phyloP scores from a whole-genome alignment of 768 basidiomycete species.

The Lactifluus piperatus region DNA sequence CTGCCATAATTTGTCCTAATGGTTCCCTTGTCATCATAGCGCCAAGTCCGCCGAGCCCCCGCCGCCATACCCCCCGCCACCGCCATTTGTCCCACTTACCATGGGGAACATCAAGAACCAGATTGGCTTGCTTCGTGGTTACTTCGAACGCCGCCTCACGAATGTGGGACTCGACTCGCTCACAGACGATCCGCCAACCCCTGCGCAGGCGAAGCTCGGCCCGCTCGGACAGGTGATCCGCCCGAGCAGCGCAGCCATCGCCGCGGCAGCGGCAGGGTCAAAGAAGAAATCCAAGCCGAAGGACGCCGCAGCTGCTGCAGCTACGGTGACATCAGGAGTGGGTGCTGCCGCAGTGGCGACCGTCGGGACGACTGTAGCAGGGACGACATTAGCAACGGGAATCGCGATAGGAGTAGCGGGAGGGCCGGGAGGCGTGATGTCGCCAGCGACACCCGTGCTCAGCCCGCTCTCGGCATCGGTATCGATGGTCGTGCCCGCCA shows the following conservation, averaged over 20 bases:
- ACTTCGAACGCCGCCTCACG: slow-evolving; percentile 54
- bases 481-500: neutral
- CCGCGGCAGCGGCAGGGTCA: slow-evolving; percentile 33
- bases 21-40: slow-evolving; percentile 26
- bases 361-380: neutral
- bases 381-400: neutral
- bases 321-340: neutral
- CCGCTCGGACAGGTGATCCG: slow-evolving; percentile 71
- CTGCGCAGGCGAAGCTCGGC: slow-evolving; percentile 61
- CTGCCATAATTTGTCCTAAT: neutral
- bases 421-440: neutral
- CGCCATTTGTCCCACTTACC: slow-evolving; percentile 67
- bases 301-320: neutral
- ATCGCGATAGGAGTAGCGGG: neutral
- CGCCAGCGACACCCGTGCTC: neutral
- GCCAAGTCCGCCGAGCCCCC: slow-evolving; percentile 66
- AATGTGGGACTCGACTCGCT: slow-evolving; percentile 31
- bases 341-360: neutral
- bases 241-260: slow-evolving; percentile 33
- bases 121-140: slow-evolving; percentile 76
- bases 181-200: slow-evolving; percentile 54
- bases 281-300: slow-evolving; percentile 53
- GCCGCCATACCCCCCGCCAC: slow-evolving; percentile 78
- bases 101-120: slow-evolving; percentile 60
- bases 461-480: neutral